Base-by-base conservation (phyloP, 2,329 filamentous ascomycete species). In the Curvularia hawaiiensis region DNA sequence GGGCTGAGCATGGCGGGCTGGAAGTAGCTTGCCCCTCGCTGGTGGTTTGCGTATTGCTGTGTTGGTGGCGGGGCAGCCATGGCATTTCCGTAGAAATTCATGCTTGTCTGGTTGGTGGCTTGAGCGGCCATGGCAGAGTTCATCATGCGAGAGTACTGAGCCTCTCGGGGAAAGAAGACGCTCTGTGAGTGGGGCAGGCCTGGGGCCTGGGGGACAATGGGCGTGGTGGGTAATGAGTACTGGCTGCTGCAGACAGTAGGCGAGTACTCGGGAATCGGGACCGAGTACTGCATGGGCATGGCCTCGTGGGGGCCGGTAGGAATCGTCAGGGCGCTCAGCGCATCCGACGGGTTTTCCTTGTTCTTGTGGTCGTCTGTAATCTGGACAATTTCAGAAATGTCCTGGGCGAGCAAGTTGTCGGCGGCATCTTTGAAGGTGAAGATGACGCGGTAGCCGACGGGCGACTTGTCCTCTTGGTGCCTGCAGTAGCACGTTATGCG, bases 301-400 rank as follows among this genome's bases (percentile, higher is more conserved):
- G 55, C 56, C 22, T 64, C 63, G 28, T 61, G 55, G 6, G 41
- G 35, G 8, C 45, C 54, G 16, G 61, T 54, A 38, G 59, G 62
- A 44, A 73, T 62, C 52, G 51, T 64, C 35, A 73, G 51, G 9
- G 64, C 54, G 8, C 62, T 63, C 26, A 70, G 49, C 4, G 58
- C 46, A 14, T 72, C 69, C 10, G 64, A 49, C 22, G 69, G 59
- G 24, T 58, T 58, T 50, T 75, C 71, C 60, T 72, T 73, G 64
- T 75, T 97, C 79, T 98, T 98, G 80, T 98, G 94, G 71, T 99
- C 94, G 73, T 99, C 94, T 1, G 95, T 98, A 62, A 98, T 97
- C 85, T 97, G 94, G 63, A 98, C 96, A 88, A 20, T 91, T 92
- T 74, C 70, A 4, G 73, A 75, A 63, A 97, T 89, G 51, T 88